Base-by-base conservation (phyloP, 805 yeast genomes). In the Wickerhamiella slavikovae region DNA sequence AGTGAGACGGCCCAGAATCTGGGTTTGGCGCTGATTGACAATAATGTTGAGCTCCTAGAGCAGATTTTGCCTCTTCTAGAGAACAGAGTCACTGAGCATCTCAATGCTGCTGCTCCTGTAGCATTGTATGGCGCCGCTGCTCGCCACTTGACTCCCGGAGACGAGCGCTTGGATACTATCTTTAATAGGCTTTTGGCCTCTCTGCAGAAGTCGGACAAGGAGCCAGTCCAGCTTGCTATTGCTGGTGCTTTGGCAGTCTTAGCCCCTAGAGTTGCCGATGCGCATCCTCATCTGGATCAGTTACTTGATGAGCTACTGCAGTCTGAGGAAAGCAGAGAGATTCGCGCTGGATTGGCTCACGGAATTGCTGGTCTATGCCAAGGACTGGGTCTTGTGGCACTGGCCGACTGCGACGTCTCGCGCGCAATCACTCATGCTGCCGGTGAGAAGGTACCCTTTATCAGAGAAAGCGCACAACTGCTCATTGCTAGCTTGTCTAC, bases 311-410 rank as follows among this genome's bases (percentile, higher is more conserved):
- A 57, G 4, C 68, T 64, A 38, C 55, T 83, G 16, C 68, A 77
- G 44, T 48, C 52, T 6, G 69, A 68, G 2, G 54, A 55, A 19
- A 40, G 54, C 2, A 50, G 53, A 25, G 49, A 61, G 4, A 52
- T 54, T 4, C 57, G 93, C 47, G 66, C 85, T 39, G 99, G 96
- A 45, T 85, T 94, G 2, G 96, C 96, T 1, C 82, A 78, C 55
- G 98, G 96, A 50, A 64, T 89, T 41, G 77, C 96, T 15, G 99
- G 99, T 38, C 53, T 89, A 26, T 85, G 77, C 3, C 74, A 78
- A 45, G 98, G 99, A 34, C 64, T 69, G 15, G 98, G 98, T 40
- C 68, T 89, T 30, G 62, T 68, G 35, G 64, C 91, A 0, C 55
- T 89, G 30, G 64, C 78, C 8, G 73, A 74, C 29, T 69, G 66